These are phyloP conservation scores for Tricholomella constricta DNA, from an alignment of 768 basidiomycete genomes.

Conservation along the genomic window DNA sequence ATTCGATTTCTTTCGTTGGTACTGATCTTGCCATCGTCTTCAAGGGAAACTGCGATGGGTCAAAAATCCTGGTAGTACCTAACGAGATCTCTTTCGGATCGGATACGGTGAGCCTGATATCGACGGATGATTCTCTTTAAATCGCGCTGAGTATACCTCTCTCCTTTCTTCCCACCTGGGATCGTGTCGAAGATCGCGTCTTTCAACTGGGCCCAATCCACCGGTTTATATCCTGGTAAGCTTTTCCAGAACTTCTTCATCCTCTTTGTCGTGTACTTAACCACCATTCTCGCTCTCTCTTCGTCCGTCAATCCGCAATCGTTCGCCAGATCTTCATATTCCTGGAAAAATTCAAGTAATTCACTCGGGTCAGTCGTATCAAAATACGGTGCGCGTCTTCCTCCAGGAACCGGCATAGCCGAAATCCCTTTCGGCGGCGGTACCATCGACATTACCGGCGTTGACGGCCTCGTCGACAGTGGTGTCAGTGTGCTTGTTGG, in stretches of 20 bases:
- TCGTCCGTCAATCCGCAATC: constrained; percentile 5
- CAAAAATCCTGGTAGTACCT: not conserved
- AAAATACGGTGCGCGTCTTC: constrained; percentile 8
- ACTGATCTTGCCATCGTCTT: not conserved
- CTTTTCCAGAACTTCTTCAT: constrained; percentile 15
- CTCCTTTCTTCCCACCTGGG: not conserved
- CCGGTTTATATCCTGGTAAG: constrained; percentile 2
- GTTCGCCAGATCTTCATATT: constrained; percentile 17
- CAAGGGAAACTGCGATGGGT: not conserved
- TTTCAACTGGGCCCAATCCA: not conserved
- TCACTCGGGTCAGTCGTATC: not conserved
- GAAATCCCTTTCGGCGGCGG: too few species aligned
- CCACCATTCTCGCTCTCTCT: constrained; percentile 10
- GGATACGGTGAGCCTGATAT: not conserved
- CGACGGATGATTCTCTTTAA: not conserved
- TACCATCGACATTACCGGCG: not conserved
- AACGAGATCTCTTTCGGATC: not conserved
- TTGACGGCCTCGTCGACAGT: not conserved
- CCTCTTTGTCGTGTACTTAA: too few species aligned
- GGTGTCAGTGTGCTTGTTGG: not conserved
- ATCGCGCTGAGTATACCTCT: not conserved
- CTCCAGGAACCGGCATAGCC: too few species aligned
- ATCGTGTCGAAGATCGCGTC: constrained; percentile 9
- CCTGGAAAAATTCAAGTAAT: too few species aligned
- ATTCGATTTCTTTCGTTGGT: not conserved